Conservation (phyloP, 2,329 filamentous ascomycete species). For the Fusarium concolor region DNA sequence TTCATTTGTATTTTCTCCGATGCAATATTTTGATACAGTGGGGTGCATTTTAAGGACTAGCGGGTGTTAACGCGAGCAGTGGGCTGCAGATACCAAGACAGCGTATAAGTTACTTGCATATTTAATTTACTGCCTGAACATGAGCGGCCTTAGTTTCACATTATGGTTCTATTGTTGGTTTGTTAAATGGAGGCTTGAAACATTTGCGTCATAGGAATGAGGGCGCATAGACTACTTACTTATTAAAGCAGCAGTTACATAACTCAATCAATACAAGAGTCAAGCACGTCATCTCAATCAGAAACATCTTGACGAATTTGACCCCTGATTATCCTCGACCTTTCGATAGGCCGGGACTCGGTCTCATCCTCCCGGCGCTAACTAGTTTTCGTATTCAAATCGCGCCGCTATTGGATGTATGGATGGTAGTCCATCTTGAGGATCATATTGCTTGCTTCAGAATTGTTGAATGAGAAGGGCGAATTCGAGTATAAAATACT, state of each 20-base stretch:
- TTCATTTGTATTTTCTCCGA: constrained; percentile 18
- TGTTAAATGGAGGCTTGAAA: neutral
- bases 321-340: neutral
- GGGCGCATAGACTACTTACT: neutral
- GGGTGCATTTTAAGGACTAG: constrained; percentile 38
- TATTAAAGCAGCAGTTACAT: neutral
- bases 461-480: neutral
- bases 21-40: constrained; percentile 38
- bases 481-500: neutral
- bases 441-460: neutral
- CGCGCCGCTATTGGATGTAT: constrained; percentile 3
- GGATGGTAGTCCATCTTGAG: neutral
- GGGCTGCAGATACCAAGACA: constrained; percentile 40
- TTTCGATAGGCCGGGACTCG: constrained; percentile 10
- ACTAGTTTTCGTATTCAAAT: constrained; percentile 36
- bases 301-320: neutral
- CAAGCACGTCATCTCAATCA: constrained; percentile 12
- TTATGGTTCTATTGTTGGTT: neutral
- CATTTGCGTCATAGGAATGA: constrained; percentile 9
- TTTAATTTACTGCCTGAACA: constrained; percentile 39
- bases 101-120: constrained; percentile 38
- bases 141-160: constrained; percentile 3
- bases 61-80: constrained; percentile 41
- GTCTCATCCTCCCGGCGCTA: constrained; percentile 25
- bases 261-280: neutral